A percentile compares a stretch with the other conserved stretches of the same genome.
These are phyloP conservation scores for Elaeis guineensis DNA, from an alignment of 176 grass and related monocot genomes.

Conservation along the genomic window DNA sequence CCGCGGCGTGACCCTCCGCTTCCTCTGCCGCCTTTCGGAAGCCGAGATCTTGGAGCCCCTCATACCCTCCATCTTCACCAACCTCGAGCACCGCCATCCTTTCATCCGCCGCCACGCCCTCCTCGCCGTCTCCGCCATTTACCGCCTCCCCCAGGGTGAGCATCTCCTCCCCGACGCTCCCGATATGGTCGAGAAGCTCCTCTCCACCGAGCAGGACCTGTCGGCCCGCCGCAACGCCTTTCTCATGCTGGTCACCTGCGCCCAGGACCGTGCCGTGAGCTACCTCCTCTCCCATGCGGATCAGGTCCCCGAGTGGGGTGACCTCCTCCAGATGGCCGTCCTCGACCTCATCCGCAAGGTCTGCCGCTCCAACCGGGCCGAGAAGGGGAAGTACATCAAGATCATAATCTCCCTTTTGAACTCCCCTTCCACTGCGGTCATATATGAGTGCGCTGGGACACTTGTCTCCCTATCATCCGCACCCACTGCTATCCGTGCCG, in stretches of 20 bases:
- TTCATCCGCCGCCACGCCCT: conserved; percentile 69
- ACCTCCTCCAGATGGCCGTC: too few species aligned
- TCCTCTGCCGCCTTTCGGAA: conserved; percentile 65
- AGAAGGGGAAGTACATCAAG: too few species aligned
- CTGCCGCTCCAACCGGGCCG: too few species aligned
- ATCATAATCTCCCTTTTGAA: too few species aligned
- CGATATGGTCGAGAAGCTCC: conserved; percentile 43
- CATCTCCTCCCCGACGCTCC: conserved; percentile 62
- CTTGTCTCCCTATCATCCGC: too few species aligned
- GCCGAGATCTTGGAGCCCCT: conserved; percentile 73
- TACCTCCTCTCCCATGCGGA: too few species aligned
- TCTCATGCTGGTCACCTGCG: conserved; percentile 43
- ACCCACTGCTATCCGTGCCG: too few species aligned
- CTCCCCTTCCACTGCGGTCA: too few species aligned
- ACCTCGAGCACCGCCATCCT: conserved; percentile 72
- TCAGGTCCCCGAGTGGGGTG: too few species aligned
- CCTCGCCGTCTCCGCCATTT: conserved; percentile 51
- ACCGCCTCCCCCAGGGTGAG: conserved; percentile 49
- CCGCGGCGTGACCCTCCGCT: conserved; percentile 52
- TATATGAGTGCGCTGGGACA: too few species aligned
- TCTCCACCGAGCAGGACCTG: conserved; percentile 50
- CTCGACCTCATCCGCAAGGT: too few species aligned
- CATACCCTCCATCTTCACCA: conserved; percentile 62
- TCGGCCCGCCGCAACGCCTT: conserved; percentile 61
- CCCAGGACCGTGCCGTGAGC: conserved; percentile 44